A percentile compares a stretch with the other conserved stretches of the same genome.
phyloP scores from a whole-genome alignment of 352 stramenopile species.

The Phytophthora aleatoria region DNA sequence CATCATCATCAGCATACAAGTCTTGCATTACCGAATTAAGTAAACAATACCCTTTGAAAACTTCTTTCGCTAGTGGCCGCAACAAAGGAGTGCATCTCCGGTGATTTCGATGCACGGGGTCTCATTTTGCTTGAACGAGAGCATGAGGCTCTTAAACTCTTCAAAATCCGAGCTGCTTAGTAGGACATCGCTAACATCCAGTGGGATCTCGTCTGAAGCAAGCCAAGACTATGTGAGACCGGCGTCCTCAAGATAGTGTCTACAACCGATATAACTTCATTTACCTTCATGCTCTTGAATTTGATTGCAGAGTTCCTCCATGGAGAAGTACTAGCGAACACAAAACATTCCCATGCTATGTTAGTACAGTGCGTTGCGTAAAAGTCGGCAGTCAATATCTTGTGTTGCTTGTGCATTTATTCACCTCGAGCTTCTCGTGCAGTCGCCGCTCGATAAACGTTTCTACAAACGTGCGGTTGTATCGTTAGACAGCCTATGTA shows the following conservation, averaged over 20 bases:
- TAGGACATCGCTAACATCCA: constrained; percentile 82
- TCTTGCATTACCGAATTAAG: too few relatives aligned
- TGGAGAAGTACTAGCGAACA: constrained; percentile 66
- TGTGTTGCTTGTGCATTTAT: neutral
- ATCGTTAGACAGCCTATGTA: constrained; percentile 1
- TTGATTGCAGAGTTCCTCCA: constrained; percentile 78
- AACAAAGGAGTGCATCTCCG: constrained; percentile 60
- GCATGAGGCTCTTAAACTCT: constrained; percentile 88
- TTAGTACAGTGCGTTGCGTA: neutral
- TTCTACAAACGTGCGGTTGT: constrained; percentile 36
- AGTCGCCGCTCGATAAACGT: constrained; percentile 71
- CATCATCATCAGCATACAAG: too few relatives aligned
- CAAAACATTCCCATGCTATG: constrained; percentile 8
- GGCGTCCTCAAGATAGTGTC: neutral
- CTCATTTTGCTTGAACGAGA: constrained; percentile 88
- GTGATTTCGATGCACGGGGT: constrained; percentile 78
- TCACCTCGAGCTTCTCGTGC: constrained; percentile 67
- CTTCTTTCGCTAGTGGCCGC: constrained; percentile 23
- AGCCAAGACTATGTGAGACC: constrained; percentile 4
- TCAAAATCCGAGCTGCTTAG: constrained; percentile 87
- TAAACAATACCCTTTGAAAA: too few relatives aligned
- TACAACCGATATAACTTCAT: neutral
- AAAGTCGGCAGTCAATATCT: neutral
- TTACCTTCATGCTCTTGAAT: constrained; percentile 85
- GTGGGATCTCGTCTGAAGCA: constrained; percentile 65